Evolutionary conservation across 768 basidiomycete genomes (phyloP).

Genomic region (Termitomyces sp.): DNA sequence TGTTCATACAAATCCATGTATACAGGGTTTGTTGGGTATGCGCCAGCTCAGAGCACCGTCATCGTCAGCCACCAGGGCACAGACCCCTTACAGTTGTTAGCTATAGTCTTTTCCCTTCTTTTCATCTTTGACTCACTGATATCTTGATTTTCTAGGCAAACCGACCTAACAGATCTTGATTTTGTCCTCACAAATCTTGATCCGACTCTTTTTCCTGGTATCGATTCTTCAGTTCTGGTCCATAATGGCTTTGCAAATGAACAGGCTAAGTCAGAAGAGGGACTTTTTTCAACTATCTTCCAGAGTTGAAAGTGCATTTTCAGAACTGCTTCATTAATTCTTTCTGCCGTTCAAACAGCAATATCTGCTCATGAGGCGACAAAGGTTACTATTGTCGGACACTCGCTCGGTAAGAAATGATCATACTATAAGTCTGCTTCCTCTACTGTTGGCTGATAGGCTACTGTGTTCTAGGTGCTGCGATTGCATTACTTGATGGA

Average conservation of each 20-base stretch:
- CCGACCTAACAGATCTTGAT: slow-evolving; percentile 18
- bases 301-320: not conserved
- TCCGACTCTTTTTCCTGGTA: slow-evolving; percentile 21
- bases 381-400: slow-evolving; percentile 28
- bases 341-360: slow-evolving; percentile 23
- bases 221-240: slow-evolving; percentile 16
- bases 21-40: too few species aligned
- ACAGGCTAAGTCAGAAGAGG: slow-evolving; percentile 8
- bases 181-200: slow-evolving; percentile 15
- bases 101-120: not conserved
- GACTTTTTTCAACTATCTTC: too few species aligned
- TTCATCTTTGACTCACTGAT: not conserved
- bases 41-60: too few species aligned
- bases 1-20: too few species aligned
- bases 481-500: slow-evolving; percentile 34
- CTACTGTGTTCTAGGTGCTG: slow-evolving; percentile 25
- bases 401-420: slow-evolving; percentile 29
- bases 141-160: slow-evolving; percentile 20
- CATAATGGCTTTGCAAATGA: slow-evolving; percentile 22
- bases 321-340: slow-evolving; percentile 23
- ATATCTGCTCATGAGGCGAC: slow-evolving; percentile 16
- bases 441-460: not conserved
- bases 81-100: slow-evolving; percentile 31
- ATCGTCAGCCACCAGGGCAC: too few species aligned
- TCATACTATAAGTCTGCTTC: too few species aligned